These are phyloP conservation scores for Fraxinus dipetala DNA, from an alignment of 305 asterid species.

Conservation along the genomic window DNA sequence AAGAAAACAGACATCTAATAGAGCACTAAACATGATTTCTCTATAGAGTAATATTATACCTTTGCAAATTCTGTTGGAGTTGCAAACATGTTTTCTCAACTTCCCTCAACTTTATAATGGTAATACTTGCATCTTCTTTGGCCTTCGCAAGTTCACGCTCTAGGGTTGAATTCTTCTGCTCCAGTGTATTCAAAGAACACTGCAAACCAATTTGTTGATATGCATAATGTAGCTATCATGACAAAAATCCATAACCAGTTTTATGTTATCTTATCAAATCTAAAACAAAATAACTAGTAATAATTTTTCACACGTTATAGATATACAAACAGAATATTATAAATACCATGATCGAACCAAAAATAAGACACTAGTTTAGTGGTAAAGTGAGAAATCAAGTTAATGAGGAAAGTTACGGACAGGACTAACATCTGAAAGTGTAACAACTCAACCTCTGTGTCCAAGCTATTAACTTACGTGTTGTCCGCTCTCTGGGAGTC, in stretches of 20 bases:
- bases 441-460: too few relatives aligned
- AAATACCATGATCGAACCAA: constrained; percentile 9
- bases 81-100: constrained; percentile 67
- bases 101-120: constrained; percentile 63
- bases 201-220: constrained; percentile 35
- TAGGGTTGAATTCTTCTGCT: constrained; percentile 59
- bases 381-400: not conserved
- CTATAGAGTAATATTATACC: constrained; percentile 40
- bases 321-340: not conserved
- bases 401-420: not conserved
- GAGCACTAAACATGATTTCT: not conserved
- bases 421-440: not conserved
- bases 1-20: not conserved
- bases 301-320: not conserved
- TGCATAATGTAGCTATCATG: constrained; percentile 16
- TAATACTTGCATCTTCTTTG: constrained; percentile 59
- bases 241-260: constrained; percentile 13
- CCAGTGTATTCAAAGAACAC: constrained; percentile 60
- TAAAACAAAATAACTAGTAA: not conserved
- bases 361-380: not conserved
- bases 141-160: constrained; percentile 66
- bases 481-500: too few relatives aligned
- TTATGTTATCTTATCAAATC: not conserved
- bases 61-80: constrained; percentile 40
- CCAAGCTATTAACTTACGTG: too few relatives aligned